Base-by-base conservation (phyloP, 768 basidiomycete genomes). In the Macrolepiota fuliginosa region DNA sequence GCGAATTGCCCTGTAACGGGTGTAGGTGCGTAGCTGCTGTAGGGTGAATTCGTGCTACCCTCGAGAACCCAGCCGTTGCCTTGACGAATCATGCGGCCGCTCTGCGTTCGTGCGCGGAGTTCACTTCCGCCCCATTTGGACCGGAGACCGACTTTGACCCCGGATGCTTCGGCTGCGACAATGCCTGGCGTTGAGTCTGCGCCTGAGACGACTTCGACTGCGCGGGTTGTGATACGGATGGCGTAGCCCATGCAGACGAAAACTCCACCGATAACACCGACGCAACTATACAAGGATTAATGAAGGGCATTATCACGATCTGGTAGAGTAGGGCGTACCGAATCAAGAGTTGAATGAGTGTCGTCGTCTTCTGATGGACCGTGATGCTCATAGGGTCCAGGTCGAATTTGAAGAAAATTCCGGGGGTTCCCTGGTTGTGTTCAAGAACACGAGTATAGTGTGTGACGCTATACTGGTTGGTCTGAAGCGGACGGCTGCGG, bases 321-420 rank as follows among this genome's bases (percentile, higher is more conserved):
- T 25, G n/a, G 37, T 24, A 65, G 67, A 50, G 62, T 82, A 76
- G 90, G 25, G 24, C 60, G 27, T 49, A 61, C 60, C 60, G 82
- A 64, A 98, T 90, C 65, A 97, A 69, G 57, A 99, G 83, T 65
- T 96, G 90, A 2, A 89, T 68, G 54, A 99, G 76, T 1, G 85
- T 80, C 0, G 90, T 94, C 19, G 96, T 98, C 17, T 94, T 86
- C 74, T 98, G 95, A 68, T 91, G 84, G 57, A 98, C 86, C 0
- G 86, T 89, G 62, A 98, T 81, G 24, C 84, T 80, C 75, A 98
- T 83, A 0, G 96, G 94, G 70, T 99, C 96, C 39, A 98, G 76
- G 62, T 99, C 96, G 72, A 94, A 98, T 74, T 98, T 97, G 89
- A 98, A 97, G 81, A 96, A 98, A 71, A 98, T 96, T 15, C 92